Conservation (phyloP, 345 rosid species). For the Litchi chinensis region DNA sequence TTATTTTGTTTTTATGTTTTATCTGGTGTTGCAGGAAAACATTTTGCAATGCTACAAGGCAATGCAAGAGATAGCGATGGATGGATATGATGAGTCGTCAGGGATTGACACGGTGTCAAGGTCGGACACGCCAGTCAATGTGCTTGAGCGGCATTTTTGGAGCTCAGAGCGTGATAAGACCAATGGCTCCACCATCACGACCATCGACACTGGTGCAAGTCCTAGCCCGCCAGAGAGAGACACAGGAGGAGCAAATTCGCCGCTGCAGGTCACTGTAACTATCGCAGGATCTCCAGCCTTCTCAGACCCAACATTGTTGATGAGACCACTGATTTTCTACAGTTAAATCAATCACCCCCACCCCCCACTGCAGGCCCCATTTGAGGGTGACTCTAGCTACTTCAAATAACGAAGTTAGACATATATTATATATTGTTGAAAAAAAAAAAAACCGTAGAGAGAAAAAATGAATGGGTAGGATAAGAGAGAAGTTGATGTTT, state of each 20-base stretch:
- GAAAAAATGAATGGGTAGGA: background rate
- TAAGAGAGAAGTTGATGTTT: conserved; percentile 20
- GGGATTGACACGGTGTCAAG: conserved; percentile 39
- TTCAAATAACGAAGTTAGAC: conserved; percentile 16
- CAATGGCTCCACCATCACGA: conserved; percentile 22
- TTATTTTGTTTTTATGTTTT: background rate
- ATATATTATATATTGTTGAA: background rate
- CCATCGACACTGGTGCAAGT: background rate
- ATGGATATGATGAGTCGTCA: conserved; percentile 34
- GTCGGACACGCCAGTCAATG: conserved; percentile 51
- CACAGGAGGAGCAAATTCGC: conserved; percentile 39
- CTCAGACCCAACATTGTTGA: conserved; percentile 32
- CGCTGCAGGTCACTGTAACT: background rate
- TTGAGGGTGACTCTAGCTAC: conserved; percentile 40
- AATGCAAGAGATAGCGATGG: conserved; percentile 41
- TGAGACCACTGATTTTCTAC: background rate
- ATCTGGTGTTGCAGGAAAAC: conserved; percentile 41
- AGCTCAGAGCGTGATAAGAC: conserved; percentile 51
- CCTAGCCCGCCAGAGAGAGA: conserved; percentile 11
- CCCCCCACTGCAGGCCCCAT: conserved; percentile 24
- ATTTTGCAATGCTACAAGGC: conserved; percentile 50
- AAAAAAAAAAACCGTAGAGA: background rate
- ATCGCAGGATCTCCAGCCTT: conserved; percentile 33
- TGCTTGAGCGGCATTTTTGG: conserved; percentile 57
- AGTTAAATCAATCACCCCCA: background rate